Percentiles rank a stretch among this genome's conserved stretches.
Evolutionary conservation across 2,329 filamentous ascomycete species (phyloP).

Genomic region (Fusarium torulosum): DNA sequence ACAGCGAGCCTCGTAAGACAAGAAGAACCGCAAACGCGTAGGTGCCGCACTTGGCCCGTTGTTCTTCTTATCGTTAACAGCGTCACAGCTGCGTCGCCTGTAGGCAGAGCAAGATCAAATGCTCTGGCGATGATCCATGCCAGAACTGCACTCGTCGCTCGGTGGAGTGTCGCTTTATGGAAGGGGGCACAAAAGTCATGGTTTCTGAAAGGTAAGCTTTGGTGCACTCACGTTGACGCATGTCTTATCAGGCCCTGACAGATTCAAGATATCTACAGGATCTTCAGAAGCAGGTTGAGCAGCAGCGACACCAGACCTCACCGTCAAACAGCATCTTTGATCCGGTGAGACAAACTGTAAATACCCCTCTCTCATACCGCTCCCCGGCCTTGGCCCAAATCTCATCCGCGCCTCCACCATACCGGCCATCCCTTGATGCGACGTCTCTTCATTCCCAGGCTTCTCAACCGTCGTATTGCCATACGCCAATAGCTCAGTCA

Average conservation of each 20-base stretch:
- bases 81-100: conserved; percentile 49
- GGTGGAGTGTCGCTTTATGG: conserved; percentile 51
- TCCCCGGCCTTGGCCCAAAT: conserved; percentile 24
- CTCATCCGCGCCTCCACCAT: conserved; percentile 31
- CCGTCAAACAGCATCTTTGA: conserved; percentile 16
- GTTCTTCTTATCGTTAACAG: not conserved
- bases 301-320: conserved; percentile 31
- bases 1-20: conserved; percentile 34
- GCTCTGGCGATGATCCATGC: conserved; percentile 52
- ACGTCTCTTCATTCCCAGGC: conserved; percentile 11
- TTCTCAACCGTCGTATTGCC: conserved; percentile 26
- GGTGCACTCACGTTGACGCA: not conserved
- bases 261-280: conserved; percentile 44
- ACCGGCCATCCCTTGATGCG: conserved; percentile 30
- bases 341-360: not conserved
- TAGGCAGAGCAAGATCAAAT: conserved; percentile 54
- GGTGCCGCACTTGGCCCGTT: not conserved
- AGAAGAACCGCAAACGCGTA: conserved; percentile 50
- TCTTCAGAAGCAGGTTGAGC: conserved; percentile 40
- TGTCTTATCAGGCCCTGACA: conserved; percentile 16
- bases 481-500: conserved; percentile 20
- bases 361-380: conserved; percentile 11
- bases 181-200: conserved; percentile 48
- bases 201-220: conserved; percentile 54
- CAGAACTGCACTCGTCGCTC: conserved; percentile 50